Conservation (phyloP, 2,329 filamentous ascomycete species). For the Colletotrichum limetticola region DNA sequence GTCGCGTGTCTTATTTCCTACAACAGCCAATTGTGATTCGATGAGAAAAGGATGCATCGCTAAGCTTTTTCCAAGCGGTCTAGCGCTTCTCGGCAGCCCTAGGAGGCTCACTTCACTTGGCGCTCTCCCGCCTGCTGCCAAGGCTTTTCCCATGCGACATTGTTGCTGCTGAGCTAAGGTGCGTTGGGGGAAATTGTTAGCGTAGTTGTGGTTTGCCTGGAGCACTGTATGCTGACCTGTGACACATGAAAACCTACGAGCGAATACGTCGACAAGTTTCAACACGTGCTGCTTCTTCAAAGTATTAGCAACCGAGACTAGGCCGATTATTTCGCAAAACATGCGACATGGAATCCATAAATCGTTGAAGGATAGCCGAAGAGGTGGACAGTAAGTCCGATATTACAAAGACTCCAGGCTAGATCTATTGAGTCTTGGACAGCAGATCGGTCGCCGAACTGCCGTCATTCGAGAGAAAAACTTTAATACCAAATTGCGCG, state of each 20-base stretch:
- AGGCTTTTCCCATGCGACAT: background rate
- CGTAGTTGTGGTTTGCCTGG: background rate
- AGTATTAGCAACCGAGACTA: background rate
- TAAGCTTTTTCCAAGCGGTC: constrained; percentile 10
- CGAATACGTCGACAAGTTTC: background rate
- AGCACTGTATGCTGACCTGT: background rate
- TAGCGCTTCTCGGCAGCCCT: background rate
- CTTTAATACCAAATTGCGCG: too few species aligned
- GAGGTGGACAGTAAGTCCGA: too few species aligned
- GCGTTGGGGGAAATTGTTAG: background rate
- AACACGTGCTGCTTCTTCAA: background rate
- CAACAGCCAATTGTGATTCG: background rate
- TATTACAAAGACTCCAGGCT: background rate
- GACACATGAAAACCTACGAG: background rate
- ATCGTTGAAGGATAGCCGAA: too few species aligned
- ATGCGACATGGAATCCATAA: too few species aligned
- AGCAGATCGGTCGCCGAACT: background rate
- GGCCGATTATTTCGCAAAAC: too few species aligned
- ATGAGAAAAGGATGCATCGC: background rate
- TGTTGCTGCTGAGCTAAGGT: background rate
- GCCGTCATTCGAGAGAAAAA: background rate
- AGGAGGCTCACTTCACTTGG: background rate
- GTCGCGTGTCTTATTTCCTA: background rate
- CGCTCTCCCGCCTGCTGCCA: background rate
- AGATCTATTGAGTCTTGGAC: background rate